Conservation (phyloP, 140 eudicot genomes). For the Ambrosia hybrid region DNA sequence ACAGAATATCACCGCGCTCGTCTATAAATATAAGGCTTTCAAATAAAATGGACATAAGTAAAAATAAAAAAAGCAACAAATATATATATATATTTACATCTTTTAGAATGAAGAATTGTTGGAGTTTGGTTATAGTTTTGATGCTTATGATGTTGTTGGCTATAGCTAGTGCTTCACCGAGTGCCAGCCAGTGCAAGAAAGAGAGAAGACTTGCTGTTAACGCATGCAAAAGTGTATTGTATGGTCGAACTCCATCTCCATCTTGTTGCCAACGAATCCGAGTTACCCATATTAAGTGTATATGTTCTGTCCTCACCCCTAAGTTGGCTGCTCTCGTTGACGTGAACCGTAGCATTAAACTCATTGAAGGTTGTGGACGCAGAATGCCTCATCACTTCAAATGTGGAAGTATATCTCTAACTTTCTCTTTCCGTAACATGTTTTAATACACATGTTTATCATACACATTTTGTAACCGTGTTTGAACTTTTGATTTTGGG, state of each 20-base stretch:
- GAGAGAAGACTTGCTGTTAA: constrained; percentile 40
- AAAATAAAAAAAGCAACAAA: neutral
- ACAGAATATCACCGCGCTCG: neutral
- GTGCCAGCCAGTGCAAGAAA: constrained; percentile 31
- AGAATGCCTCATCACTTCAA: constrained; percentile 48
- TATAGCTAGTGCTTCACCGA: constrained; percentile 22
- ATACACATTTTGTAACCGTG: neutral
- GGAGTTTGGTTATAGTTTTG: constrained; percentile 16
- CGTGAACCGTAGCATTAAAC: constrained; percentile 28
- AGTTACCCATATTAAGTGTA: constrained; percentile 43
- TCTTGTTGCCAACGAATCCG: constrained; percentile 40
- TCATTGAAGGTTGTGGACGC: constrained; percentile 53
- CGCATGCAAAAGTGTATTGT: constrained; percentile 42
- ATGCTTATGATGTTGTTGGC: constrained; percentile 24
- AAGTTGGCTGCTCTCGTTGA: constrained; percentile 44
- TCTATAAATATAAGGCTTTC: constrained; percentile 18
- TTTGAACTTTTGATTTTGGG: neutral
- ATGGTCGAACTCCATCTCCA: constrained; percentile 38
- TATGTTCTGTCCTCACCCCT: constrained; percentile 46
- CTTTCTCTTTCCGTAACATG: constrained; percentile 5
- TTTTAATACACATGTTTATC: neutral
- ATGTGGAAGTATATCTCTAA: constrained; percentile 45
- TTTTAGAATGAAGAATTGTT: constrained; percentile 17
- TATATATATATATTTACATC: too few relatives aligned
- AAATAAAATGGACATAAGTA: neutral